Base-by-base conservation (phyloP, 2,329 filamentous ascomycete species). In the Fusarium sp. region DNA sequence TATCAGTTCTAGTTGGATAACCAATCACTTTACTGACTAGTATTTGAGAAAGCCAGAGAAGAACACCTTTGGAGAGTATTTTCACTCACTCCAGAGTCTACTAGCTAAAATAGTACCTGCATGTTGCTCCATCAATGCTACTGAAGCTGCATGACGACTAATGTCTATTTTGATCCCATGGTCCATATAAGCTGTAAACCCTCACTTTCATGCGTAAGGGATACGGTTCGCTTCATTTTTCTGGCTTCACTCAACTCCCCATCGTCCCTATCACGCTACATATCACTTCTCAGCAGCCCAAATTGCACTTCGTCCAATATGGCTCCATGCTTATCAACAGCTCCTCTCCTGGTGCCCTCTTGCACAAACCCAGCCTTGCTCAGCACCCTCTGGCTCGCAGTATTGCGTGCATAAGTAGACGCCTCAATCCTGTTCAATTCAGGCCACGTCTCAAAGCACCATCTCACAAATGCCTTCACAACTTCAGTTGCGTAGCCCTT, bases 401-500 rank as follows among this genome's bases (percentile, higher is more conserved):
- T 32, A 48, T 84, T 84, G 4, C 46, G 64, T 5, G 60, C 71
- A 49, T 72, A 78, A 2, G 75, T 70, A 2, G 42, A 25, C 0
- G 75, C 80, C 63, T 83, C 77, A 4, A 84, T 45, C 47, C 81
- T 73, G 43, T 76, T 58, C 15, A 82, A 55, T 2, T 73, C 69
- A 0, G 77, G 75, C 49, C 78, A 75, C 8, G 70, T 75, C 32
- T 70, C 69, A 55, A 84, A 82, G 4, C 75, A 72, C 80, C 81
- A 84, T 21, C 62, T 66, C 14, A 71, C 65, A 45, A 83, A 77
- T 2, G 60, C 79, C 4, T 27, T 42, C 3, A 76, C 53, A 13
- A 76, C 79, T 59, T 78, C 79, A 1, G 73, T 77, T 51, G 73
- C 76, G 52, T 80, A 75, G 1, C 82, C 82, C 27, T 73, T 74